Base-by-base conservation (phyloP, 1,284 basidiomycete species). In the Austroboletus rostrupii region DNA sequence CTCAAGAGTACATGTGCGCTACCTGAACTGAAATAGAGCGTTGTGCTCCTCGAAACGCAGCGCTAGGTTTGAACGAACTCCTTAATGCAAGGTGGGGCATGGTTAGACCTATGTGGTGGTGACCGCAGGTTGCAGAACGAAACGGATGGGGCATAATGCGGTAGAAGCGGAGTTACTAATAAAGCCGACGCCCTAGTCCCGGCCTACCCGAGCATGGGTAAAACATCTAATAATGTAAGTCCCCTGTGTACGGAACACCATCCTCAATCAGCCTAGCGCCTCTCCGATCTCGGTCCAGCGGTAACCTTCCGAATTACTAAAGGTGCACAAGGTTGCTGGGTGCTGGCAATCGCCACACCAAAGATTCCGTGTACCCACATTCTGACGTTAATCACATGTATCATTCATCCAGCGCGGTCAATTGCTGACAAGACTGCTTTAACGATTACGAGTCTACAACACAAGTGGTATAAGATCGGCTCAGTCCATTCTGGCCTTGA, bases 401-500 rank as follows among this genome's bases (percentile, higher is more conserved):
- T 26, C 23, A 26, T 26, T 7, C 23, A 26, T 26, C 23, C 23
- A 26, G 23, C 9, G 23, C 23, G 23, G 6, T 26, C 23, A 26
- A 26, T 26, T 8, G 6, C 23, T 26, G 23, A 26, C 23, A 8
- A 26, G 23, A 26, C 23, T 26, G 23, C 6, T 26, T 26, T 26
- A 26, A 7, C 23, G 23, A 26, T 26, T 26, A 26, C 23, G 23
- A 26, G 32, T 33, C 32, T 33, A 33, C 32, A 33, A 39, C 49
- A 53, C 50, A 48, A 45, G 21, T 47, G 48, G 23, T 46, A 46
- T 43, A 52, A 47, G 13, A 38, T 33, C 12, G 53, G 54, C 58
- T 76, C 80, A 97, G 71, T 97, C 93, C 92, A 96, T 95, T 66
- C 93, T 82, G 44, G 83, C 86, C 70, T 92, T 92, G 66, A 97